These are phyloP conservation scores for Furcasterigmium furcatum DNA, from an alignment of 2,329 filamentous ascomycete species.

Conservation along the genomic window DNA sequence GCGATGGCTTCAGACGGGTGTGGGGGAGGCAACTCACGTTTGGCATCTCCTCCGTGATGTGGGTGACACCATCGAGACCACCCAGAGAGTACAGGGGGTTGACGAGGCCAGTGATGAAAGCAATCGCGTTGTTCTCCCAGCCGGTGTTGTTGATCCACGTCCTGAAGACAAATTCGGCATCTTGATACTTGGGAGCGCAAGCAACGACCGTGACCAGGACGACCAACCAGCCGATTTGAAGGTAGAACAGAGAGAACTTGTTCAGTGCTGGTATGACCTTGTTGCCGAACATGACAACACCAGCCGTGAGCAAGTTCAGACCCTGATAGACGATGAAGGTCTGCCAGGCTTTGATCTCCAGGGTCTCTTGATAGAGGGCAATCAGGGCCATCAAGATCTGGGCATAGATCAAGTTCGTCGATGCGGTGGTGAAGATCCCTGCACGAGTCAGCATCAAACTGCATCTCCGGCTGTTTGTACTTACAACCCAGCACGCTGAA, in stretches of 20 bases:
- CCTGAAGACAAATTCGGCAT: constrained; percentile 44
- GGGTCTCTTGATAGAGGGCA: constrained; percentile 32
- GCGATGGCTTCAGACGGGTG: neutral
- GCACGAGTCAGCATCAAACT: neutral
- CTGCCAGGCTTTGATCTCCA: constrained; percentile 42
- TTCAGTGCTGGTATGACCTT: constrained; percentile 37
- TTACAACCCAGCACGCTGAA: constrained; percentile 33
- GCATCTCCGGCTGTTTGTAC: neutral
- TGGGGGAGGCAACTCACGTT: constrained; percentile 29
- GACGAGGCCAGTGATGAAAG: constrained; percentile 47
- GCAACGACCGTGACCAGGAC: constrained; percentile 45
- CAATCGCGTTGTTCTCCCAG: constrained; percentile 45
- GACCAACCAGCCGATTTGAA: constrained; percentile 43
- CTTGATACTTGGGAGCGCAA: constrained; percentile 39
- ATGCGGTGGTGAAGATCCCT: constrained; percentile 42
- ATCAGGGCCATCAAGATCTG: constrained; percentile 37
- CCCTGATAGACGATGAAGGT: constrained; percentile 41
- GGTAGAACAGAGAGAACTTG: constrained; percentile 39
- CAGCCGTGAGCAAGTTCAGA: constrained; percentile 37
- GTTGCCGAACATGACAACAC: constrained; percentile 45
- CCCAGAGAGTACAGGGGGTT: constrained; percentile 44
- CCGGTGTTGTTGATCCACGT: constrained; percentile 52
- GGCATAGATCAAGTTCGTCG: constrained; percentile 39
- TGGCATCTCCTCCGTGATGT: constrained; percentile 50
- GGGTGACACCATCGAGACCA: constrained; percentile 43